phyloP scores from a whole-genome alignment of 129 eudicot genomes.

The Oenanthe sinensis region DNA sequence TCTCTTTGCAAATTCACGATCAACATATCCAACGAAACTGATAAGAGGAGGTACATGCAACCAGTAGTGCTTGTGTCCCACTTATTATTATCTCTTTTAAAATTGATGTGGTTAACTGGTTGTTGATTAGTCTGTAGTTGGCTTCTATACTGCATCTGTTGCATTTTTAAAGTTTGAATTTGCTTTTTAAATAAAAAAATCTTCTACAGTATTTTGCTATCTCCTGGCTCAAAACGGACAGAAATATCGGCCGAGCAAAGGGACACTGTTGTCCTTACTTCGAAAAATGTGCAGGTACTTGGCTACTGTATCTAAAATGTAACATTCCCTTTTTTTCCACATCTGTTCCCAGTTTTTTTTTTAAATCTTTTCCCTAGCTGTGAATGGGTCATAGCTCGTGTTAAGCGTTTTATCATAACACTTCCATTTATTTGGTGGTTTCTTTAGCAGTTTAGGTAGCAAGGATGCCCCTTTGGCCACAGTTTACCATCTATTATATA shows the following conservation, averaged over 20 bases:
- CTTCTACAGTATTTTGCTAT: constrained; percentile 47
- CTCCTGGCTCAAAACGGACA: constrained; percentile 73
- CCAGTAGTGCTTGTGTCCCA: background rate
- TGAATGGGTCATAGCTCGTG: background rate
- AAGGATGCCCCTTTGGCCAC: background rate
- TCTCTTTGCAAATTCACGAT: constrained; percentile 99
- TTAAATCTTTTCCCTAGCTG: background rate
- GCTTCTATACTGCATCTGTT: background rate
- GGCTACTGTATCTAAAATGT: constrained; percentile 1
- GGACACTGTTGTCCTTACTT: constrained; percentile 74
- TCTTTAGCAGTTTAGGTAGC: background rate
- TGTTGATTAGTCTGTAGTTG: background rate
- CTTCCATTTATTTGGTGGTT: background rate
- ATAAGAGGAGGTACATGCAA: constrained; percentile 58
- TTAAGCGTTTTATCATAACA: background rate
- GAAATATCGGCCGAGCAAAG: constrained; percentile 65
- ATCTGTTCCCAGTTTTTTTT: background rate
- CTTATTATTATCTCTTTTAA: background rate
- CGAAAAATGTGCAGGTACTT: constrained; percentile 89
- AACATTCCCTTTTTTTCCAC: background rate
- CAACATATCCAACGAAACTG: constrained; percentile 62
- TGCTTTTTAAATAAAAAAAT: background rate
- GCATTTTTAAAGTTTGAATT: background rate
- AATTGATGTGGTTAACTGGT: background rate
- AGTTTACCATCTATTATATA: background rate